A percentile compares a stretch with the other conserved stretches of the same genome.
Conservation (phyloP, 805 yeast genomes). For the Wickerhamomyces alni region DNA sequence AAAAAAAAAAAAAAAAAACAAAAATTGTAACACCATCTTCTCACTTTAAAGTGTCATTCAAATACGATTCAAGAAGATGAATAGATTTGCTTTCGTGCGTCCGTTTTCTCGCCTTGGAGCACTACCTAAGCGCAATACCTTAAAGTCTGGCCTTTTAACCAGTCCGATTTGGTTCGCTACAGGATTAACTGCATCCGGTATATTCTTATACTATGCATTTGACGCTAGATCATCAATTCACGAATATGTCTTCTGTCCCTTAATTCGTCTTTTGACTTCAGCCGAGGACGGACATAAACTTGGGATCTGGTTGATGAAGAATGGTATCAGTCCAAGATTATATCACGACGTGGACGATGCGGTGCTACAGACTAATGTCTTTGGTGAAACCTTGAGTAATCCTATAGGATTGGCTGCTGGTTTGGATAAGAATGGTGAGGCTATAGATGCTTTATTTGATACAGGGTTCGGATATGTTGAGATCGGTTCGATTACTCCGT, state of each 20-base stretch:
- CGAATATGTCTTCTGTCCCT: slow-evolving; percentile 76
- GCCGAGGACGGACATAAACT: slow-evolving; percentile 84
- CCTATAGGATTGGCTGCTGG: slow-evolving; percentile 97
- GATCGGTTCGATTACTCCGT: slow-evolving; percentile 89
- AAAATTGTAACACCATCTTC: too few relatives aligned
- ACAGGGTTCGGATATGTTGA: slow-evolving; percentile 88
- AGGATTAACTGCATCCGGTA: slow-evolving; percentile 25
- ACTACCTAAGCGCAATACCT: background rate
- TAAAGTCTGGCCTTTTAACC: slow-evolving; percentile 5
- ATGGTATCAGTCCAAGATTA: slow-evolving; percentile 61
- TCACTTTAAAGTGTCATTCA: background rate
- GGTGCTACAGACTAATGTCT: slow-evolving; percentile 52
- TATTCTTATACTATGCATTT: slow-evolving; percentile 48
- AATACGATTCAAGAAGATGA: background rate
- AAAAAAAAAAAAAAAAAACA: background rate
- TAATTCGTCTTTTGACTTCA: slow-evolving; percentile 59
- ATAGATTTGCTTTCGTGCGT: background rate
- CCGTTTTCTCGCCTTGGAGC: background rate
- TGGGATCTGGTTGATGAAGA: slow-evolving; percentile 65
- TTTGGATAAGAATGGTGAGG: slow-evolving; percentile 89
- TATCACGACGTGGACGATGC: slow-evolving; percentile 47
- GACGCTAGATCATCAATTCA: slow-evolving; percentile 83
- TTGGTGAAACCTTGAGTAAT: slow-evolving; percentile 56
- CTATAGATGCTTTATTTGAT: slow-evolving; percentile 71
- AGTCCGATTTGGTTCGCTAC: slow-evolving; percentile 18